A percentile compares a stretch with the other conserved stretches of the same genome.
Evolutionary conservation across 441 rosid species (phyloP).

Genomic region (Erodium texanum): DNA sequence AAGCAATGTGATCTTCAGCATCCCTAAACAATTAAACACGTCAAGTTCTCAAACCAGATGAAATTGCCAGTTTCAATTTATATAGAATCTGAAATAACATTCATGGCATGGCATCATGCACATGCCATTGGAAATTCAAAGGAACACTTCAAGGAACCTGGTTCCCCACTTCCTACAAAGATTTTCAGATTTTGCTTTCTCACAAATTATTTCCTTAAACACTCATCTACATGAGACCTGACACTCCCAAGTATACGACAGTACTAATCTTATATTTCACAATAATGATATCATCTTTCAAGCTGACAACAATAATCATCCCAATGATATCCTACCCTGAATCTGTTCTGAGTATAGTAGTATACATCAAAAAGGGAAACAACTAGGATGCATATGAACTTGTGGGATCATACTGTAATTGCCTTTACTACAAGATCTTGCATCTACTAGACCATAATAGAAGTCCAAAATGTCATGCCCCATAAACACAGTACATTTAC

Average conservation of each 20-base stretch:
- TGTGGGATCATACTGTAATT: too few species aligned
- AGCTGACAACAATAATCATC: neutral
- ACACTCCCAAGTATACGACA: neutral
- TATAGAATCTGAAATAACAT: neutral
- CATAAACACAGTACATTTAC: too few species aligned
- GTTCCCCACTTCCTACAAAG: neutral
- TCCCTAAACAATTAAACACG: conserved; percentile 44
- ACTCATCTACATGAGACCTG: neutral
- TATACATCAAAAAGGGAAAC: too few species aligned
- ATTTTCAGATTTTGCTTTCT: conserved; percentile 7
- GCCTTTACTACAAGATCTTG: too few species aligned
- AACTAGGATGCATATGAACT: too few species aligned
- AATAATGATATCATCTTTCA: neutral
- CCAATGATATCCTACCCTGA: too few species aligned
- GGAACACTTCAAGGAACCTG: neutral
- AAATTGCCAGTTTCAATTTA: neutral
- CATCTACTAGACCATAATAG: too few species aligned
- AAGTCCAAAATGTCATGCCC: too few species aligned
- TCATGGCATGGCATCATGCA: neutral
- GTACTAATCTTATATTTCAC: neutral
- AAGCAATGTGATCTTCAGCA: conserved; percentile 94
- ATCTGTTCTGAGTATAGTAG: too few species aligned
- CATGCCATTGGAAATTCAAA: neutral
- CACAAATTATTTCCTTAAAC: neutral
- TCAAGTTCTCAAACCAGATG: conserved; percentile 13